Evolutionary conservation across 306 rosid species (phyloP).

Genomic region (Medicago truncatula): DNA sequence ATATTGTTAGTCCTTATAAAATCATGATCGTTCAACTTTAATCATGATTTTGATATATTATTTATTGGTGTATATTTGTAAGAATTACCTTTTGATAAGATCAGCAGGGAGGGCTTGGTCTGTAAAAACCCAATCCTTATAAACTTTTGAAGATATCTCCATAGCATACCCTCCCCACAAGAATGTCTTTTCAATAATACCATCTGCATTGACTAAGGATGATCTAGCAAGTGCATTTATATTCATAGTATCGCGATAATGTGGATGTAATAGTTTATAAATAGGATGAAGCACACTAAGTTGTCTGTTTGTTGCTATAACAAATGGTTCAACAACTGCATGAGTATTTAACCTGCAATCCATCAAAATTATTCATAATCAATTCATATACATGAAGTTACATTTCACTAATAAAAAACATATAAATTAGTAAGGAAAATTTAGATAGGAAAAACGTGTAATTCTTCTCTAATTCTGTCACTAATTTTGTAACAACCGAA

Average conservation of each 20-base stretch:
- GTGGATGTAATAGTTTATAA: constrained; percentile 47
- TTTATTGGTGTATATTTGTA: neutral
- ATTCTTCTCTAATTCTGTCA: too few species aligned
- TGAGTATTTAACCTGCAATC: constrained; percentile 71
- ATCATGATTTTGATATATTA: too few species aligned
- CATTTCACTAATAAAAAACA: neutral
- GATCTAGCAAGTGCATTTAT: constrained; percentile 48
- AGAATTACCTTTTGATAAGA: constrained; percentile 63
- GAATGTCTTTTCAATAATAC: constrained; percentile 45
- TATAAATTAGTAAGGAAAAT: too few species aligned
- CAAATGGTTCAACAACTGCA: constrained; percentile 71
- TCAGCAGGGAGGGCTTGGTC: constrained; percentile 49
- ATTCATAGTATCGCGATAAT: constrained; percentile 53
- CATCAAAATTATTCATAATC: neutral
- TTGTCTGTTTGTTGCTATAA: constrained; percentile 50
- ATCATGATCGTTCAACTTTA: neutral
- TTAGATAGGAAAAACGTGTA: too few species aligned
- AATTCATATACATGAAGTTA: neutral
- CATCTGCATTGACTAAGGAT: constrained; percentile 43
- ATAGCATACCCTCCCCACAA: constrained; percentile 35
- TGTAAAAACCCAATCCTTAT: constrained; percentile 47
- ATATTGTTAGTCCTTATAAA: neutral
- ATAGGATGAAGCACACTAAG: constrained; percentile 52
- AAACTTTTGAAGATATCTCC: constrained; percentile 44
- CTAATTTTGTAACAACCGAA: too few species aligned